Evolutionary conservation across 768 basidiomycete species (phyloP).

Genomic region (Rubroboletus pulcherrimus): DNA sequence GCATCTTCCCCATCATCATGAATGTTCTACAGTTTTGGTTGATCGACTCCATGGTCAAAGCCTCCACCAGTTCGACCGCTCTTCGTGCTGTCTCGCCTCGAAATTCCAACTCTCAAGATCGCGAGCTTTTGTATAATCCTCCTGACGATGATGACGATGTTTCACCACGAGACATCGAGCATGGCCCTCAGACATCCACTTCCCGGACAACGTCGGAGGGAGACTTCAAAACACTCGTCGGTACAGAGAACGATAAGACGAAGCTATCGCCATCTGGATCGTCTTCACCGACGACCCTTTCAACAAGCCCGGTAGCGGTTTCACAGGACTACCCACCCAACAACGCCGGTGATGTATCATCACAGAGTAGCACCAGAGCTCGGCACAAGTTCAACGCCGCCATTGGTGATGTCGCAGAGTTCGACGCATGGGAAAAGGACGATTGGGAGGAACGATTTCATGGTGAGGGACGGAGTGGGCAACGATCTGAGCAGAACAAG

Average conservation of each 20-base stretch:
- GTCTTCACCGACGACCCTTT: constrained; percentile 14
- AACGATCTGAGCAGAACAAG: constrained; percentile 38
- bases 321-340: constrained; percentile 56
- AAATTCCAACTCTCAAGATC: constrained; percentile 40
- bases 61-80: constrained; percentile 40
- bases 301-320: constrained; percentile 1
- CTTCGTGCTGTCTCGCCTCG: constrained; percentile 40
- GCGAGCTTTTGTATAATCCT: constrained; percentile 62
- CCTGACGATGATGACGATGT: constrained; percentile 50
- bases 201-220: constrained; percentile 35
- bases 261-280: constrained; percentile 14
- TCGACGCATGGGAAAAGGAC: constrained; percentile 41
- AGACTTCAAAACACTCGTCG: constrained; percentile 19
- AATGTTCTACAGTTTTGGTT: constrained; percentile 93
- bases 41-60: constrained; percentile 91
- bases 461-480: constrained; percentile 47
- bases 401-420: constrained; percentile 8
- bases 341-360: constrained; percentile 37
- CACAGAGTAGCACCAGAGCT: constrained; percentile 20
- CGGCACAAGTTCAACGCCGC: constrained; percentile 22
- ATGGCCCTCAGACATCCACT: constrained; percentile 33
- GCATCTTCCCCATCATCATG: constrained; percentile 85
- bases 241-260: constrained; percentile 10
- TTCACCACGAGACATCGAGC: constrained; percentile 43
- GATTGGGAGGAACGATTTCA: constrained; percentile 51